These are phyloP conservation scores for Atkinsonella texensis DNA, from an alignment of 2,329 filamentous ascomycete genomes.

Conservation along the genomic window DNA sequence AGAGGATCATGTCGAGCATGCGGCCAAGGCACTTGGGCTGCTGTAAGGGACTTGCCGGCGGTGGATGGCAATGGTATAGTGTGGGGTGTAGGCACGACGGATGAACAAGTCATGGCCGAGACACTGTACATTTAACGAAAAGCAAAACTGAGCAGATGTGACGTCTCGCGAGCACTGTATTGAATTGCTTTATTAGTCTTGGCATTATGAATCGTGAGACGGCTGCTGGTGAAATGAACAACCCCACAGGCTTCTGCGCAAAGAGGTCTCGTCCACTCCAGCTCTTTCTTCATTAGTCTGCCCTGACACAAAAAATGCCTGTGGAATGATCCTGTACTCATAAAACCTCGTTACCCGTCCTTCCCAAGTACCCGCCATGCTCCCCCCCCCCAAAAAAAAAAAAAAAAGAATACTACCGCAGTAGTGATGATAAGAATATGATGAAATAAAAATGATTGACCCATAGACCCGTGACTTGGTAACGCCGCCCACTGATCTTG, in stretches of 20 bases:
- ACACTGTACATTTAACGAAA: too few relatives aligned
- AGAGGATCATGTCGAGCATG: slow-evolving; percentile 82
- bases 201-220: too few relatives aligned
- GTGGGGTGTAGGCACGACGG: too few relatives aligned
- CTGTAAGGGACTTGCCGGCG: slow-evolving; percentile 12
- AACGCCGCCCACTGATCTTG: slow-evolving; percentile 5
- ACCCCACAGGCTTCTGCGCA: too few relatives aligned
- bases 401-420: background rate
- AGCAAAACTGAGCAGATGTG: too few relatives aligned
- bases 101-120: too few relatives aligned
- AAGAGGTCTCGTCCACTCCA: too few relatives aligned
- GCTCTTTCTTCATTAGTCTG: too few relatives aligned
- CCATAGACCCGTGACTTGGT: background rate
- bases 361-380: background rate
- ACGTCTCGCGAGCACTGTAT: too few relatives aligned
- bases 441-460: background rate
- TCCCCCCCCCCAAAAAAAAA: background rate
- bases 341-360: slow-evolving; percentile 6
- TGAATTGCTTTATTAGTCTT: too few relatives aligned
- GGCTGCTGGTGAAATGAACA: too few relatives aligned
- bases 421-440: background rate
- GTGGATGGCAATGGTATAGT: too few relatives aligned
- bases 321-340: background rate
- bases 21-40: slow-evolving; percentile 63
- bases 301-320: background rate